Evolutionary conservation across 768 basidiomycete genomes (phyloP), one percentile per base, ranked within the genome.

Genomic region (Leucosporidium creatinivorum): DNA sequence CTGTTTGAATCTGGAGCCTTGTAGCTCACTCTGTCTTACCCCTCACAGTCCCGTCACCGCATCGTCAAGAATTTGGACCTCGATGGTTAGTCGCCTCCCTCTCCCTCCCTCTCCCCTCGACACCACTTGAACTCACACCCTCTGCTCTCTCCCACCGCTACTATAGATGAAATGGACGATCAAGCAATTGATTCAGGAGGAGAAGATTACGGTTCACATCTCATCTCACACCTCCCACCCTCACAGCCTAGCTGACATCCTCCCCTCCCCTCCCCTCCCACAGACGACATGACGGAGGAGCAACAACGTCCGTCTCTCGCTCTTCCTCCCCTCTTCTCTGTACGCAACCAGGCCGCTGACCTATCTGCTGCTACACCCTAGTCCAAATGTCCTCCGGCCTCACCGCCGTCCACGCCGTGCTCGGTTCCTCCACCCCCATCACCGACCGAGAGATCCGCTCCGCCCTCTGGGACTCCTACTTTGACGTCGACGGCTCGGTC

Each of bases 61-160:
- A 84, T 87, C 79, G 82, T 97, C 70, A 83, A 89, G 70, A 92
- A 93, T 79, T 80, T 98, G 33, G 86, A 96, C 77, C 81, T 96
- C 51, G 81, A 80, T 66, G 80, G 81, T 80, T 55, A 72, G 77
- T 65, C 23, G 0, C 17, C 39, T 30, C 23, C 15, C 54, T n/a
- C 58, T 31, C 55, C 50, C 44, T 28, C 18, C 56, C 26, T 47
- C 31, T 3, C n/a, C 33, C 61, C 31, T 7, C 51, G 33, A 60
- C 52, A 54, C 56, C 13, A 61, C n/a, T n/a, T n/a, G n/a, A n/a
- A n/a, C n/a, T n/a, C n/a, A n/a, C 6, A 33, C 50, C 55, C 26
- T 33, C 31, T 26, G 18, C 58, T n/a, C n/a, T n/a, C 52, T 56
- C 12, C 44, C 4, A 33, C 10, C 33, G 19, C n/a, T 7, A 6